Base-by-base conservation (phyloP, 306 rosid species). In the Lablab purpureus region DNA sequence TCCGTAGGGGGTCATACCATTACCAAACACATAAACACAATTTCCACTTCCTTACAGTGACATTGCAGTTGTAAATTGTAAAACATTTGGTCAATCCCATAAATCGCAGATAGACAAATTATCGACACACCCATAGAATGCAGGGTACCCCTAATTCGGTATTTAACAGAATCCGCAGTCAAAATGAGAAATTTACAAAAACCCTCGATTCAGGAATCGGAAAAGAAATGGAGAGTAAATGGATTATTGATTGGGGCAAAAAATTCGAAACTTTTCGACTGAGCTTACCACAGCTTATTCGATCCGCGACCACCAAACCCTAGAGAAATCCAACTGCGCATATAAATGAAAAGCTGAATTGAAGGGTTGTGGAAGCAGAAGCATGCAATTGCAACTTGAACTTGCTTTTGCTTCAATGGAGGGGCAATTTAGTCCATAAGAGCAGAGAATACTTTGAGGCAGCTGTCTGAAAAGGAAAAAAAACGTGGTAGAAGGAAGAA, bases 311-410 rank as follows among this genome's bases (percentile, higher is more conserved):
- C 36, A 46, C 17, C 47, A 71, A 90, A 67, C 88, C 89, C 85
- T 71, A 84, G 56, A 77, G 78, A 88, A 49, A 62, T 30, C 82
- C 77, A 63, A 15, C 80, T 76, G 82, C 74, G 85, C 84, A 55
- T 73, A 43, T 80, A 73, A 49, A 47, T 8, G 67, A 60, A 12
- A 25, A 58, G 36, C 14, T 25, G 74, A 79, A 52, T 52, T 19
- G 59, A 67, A 65, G 77, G 82, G 77, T 65, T 81, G 77, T 30
- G 40, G 22, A 69, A 82, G 12, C 2, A 32, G 22, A 52, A 13
- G 59, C 28, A 34, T 43, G 74, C 59, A 81, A 65, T 78, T 55
- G 49, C 40, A 32, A 9, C 71, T 59, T 25, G 73, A 62, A 17
- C 22, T 54, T 58, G 65, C 2, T 58, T 12, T 58, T 11, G 65